Percentiles rank a stretch among this genome's conserved stretches.
phyloP scores from a whole-genome alignment of 1,139 yeast genomes.

The Protomyces lactucae-debilis region DNA sequence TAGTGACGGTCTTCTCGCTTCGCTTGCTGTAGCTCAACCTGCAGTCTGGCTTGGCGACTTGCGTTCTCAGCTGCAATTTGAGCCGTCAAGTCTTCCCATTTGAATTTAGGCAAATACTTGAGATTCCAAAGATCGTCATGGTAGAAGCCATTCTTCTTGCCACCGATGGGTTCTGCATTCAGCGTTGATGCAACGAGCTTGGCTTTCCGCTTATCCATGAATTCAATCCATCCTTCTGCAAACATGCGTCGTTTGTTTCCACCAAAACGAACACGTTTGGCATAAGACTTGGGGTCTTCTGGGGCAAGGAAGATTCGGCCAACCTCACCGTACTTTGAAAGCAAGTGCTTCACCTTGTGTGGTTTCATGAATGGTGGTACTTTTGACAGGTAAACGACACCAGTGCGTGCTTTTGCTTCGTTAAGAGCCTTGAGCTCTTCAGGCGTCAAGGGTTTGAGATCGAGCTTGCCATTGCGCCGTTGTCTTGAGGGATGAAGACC shows the following conservation, averaged over 20 bases:
- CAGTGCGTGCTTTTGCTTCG: slow-evolving; percentile 57
- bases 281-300: slow-evolving; percentile 64
- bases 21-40: slow-evolving; percentile 85
- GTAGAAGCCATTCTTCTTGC: slow-evolving; percentile 85
- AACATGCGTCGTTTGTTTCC: slow-evolving; percentile 89
- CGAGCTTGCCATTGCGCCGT: slow-evolving; percentile 9
- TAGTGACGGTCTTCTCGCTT: slow-evolving; percentile 78
- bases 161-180: slow-evolving; percentile 86
- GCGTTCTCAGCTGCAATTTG: slow-evolving; percentile 90
- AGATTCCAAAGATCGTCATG: slow-evolving; percentile 91
- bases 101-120: slow-evolving; percentile 83
- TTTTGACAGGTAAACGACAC: slow-evolving; percentile 83
- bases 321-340: slow-evolving; percentile 75
- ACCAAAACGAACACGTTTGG: slow-evolving; percentile 71
- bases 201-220: slow-evolving; percentile 74
- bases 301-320: slow-evolving; percentile 84
- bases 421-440: slow-evolving; percentile 38
- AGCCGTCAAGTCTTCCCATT: slow-evolving; percentile 91
- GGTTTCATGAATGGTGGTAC: slow-evolving; percentile 99
- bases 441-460: slow-evolving; percentile 37
- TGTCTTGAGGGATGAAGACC: background rate
- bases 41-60: slow-evolving; percentile 76
- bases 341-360: slow-evolving; percentile 72
- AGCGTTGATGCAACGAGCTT: slow-evolving; percentile 79
- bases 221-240: slow-evolving; percentile 98